These are phyloP conservation scores for Glycyrrhiza uralensis DNA, from an alignment of 306 rosid genomes.

Conservation along the genomic window DNA sequence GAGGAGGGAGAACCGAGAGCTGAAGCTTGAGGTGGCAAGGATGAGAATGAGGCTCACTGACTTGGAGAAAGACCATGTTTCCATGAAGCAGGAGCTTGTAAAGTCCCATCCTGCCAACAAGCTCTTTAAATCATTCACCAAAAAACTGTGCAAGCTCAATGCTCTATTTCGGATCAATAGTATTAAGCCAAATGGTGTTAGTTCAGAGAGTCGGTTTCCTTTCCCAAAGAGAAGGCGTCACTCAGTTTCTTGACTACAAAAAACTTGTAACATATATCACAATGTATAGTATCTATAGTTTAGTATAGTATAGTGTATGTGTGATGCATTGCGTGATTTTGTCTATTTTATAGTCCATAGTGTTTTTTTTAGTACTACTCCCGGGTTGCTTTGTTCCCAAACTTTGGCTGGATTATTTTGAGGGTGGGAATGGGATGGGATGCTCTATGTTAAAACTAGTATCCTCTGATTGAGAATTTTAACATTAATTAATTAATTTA, in stretches of 20 bases:
- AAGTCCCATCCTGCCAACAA: slow-evolving; percentile 74
- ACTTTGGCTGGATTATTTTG: not conserved
- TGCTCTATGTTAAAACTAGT: slow-evolving; percentile 16
- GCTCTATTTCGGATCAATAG: slow-evolving; percentile 64
- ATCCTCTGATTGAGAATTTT: slow-evolving; percentile 11
- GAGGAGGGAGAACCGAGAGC: slow-evolving; percentile 89
- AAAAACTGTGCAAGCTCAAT: slow-evolving; percentile 72
- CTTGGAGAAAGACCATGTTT: slow-evolving; percentile 88
- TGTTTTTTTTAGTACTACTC: slow-evolving; percentile 26
- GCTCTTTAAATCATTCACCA: slow-evolving; percentile 72
- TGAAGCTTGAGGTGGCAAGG: slow-evolving; percentile 95
- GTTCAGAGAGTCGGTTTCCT: slow-evolving; percentile 67
- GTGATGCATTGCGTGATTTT: slow-evolving; percentile 36
- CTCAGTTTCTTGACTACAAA: slow-evolving; percentile 68
- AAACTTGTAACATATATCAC: slow-evolving; percentile 30
- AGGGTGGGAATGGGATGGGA: slow-evolving; percentile 30
- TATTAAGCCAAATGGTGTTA: slow-evolving; percentile 44
- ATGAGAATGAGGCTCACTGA: slow-evolving; percentile 99
- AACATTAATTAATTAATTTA: not conserved
- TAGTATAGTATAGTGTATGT: too few relatives aligned
- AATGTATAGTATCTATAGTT: slow-evolving; percentile 40
- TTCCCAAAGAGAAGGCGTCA: slow-evolving; percentile 93
- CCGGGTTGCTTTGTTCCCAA: slow-evolving; percentile 28
- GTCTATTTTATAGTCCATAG: slow-evolving; percentile 34
- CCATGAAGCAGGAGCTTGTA: slow-evolving; percentile 94